Base-by-base conservation (phyloP, 495 filamentous ascomycete species). In the Tuber magnatum region DNA sequence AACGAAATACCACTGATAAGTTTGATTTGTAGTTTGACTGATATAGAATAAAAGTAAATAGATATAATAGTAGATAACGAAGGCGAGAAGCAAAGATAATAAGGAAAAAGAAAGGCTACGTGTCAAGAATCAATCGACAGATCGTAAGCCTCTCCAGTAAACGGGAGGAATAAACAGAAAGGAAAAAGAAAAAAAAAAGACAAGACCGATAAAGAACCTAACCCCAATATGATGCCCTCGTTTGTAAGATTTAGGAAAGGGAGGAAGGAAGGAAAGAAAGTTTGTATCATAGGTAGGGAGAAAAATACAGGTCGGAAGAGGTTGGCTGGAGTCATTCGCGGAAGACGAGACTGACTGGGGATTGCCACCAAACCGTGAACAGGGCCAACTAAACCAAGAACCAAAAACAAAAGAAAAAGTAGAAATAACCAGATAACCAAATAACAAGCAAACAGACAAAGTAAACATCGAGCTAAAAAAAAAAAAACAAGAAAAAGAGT, bases 401-500 rank as follows among this genome's bases (percentile, higher is more conserved):
- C 56, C 56, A 35, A 32, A 32, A 12, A 56, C 24, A 56, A 32
- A 24, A 56, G 5, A 56, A 61, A 61, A 56, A 61, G 32, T 10
- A 61, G 51, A 61, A 28, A 61, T 16, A 61, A 32, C 48, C 24
- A 28, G n/a, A 28, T 61, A 28, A 28, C 51, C 24, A 61, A 51
- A 51, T n/a, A n/a, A 56, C 51, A 51, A 10, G 46, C 3, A 51
- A 51, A 61, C 3, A 51, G n/a, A 61, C 51, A 65, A 35, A 32
- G n/a, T 32, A 61, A 65, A 71, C 38, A 56, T 18, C 39, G 71
- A 76, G 74, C 39, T 68, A 80, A 74, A 73, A 46, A 76, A 69
- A 82, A 48, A 41, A 56, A 73, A 44, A 73, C 48, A 43, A 68
- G 68, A 73, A 71, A 43, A 75, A 82, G 71, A 61, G 43, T 39